Percentiles rank a stretch among this genome's conserved stretches.
These are phyloP conservation scores for Alternaria angustiovoidea DNA, from an alignment of 2,329 filamentous ascomycete genomes.

Conservation along the genomic window DNA sequence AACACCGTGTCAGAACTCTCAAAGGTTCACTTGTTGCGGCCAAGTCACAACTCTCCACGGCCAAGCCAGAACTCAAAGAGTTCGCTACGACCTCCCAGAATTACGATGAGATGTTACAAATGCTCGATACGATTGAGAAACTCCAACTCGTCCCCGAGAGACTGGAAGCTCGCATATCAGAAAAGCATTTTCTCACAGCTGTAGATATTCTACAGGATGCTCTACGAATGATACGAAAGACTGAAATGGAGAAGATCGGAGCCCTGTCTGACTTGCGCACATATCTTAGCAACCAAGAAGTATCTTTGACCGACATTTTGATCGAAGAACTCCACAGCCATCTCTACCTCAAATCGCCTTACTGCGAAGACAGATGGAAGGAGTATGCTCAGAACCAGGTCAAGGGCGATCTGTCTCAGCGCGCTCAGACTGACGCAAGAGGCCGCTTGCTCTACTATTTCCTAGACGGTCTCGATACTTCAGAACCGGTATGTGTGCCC, in stretches of 20 bases:
- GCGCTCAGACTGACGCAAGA: slow-evolving; percentile 50
- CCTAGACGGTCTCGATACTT: slow-evolving; percentile 64
- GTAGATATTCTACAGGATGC: slow-evolving; percentile 92
- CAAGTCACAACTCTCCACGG: slow-evolving; percentile 81
- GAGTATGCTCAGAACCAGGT: slow-evolving; percentile 74
- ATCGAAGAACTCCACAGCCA: slow-evolving; percentile 98
- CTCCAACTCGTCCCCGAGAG: slow-evolving; percentile 89
- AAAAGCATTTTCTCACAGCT: slow-evolving; percentile 92
- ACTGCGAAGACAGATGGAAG: slow-evolving; percentile 97
- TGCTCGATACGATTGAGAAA: slow-evolving; percentile 84
- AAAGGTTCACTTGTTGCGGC: slow-evolving; percentile 84
- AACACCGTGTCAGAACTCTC: slow-evolving; percentile 81
- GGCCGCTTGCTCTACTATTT: slow-evolving; percentile 66
- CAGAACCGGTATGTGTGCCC: slow-evolving; percentile 44
- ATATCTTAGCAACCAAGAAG: slow-evolving; percentile 94
- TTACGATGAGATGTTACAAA: slow-evolving; percentile 88
- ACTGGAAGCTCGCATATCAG: slow-evolving; percentile 91
- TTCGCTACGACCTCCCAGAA: slow-evolving; percentile 86
- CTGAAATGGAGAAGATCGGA: slow-evolving; percentile 90
- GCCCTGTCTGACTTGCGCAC: slow-evolving; percentile 84
- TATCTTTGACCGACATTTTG: slow-evolving; percentile 88
- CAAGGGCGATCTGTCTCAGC: slow-evolving; percentile 46
- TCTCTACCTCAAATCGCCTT: slow-evolving; percentile 95
- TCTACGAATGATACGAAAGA: slow-evolving; percentile 80
- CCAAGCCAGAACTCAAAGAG: slow-evolving; percentile 90